Conservation (phyloP, 2,329 filamentous ascomycete genomes). For the Beauveria pseudobassiana region DNA sequence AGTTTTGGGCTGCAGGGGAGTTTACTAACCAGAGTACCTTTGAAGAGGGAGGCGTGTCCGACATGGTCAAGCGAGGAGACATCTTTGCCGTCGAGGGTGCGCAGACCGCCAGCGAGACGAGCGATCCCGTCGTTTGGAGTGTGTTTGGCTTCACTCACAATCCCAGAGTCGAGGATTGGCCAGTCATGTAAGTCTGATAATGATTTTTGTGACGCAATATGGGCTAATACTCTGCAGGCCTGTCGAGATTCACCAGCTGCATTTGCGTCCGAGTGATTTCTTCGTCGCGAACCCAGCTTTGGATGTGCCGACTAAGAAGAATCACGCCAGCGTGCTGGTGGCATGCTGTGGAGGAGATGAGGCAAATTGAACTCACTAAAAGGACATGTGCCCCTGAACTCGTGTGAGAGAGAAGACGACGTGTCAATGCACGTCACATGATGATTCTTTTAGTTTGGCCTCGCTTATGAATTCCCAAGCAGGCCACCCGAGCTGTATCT, state of each 20-base stretch:
- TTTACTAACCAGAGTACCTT: constrained; percentile 42
- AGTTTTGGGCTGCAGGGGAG: constrained; percentile 43
- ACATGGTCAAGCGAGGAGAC: constrained; percentile 39
- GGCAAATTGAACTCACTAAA: neutral
- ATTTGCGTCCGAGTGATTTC: constrained; percentile 37
- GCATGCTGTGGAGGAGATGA: constrained; percentile 22
- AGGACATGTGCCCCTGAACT: neutral
- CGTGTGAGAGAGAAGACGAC: neutral
- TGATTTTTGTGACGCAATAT: neutral
- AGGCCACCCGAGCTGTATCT: neutral
- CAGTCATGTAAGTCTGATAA: constrained; percentile 37
- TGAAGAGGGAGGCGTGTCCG: constrained; percentile 36
- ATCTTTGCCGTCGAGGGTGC: constrained; percentile 34
- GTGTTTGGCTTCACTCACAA: constrained; percentile 43
- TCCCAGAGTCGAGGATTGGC: constrained; percentile 42
- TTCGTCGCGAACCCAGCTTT: constrained; percentile 38
- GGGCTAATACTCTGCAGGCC: constrained; percentile 28
- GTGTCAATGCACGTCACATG: neutral
- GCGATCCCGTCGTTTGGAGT: constrained; percentile 36
- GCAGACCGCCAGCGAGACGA: constrained; percentile 14
- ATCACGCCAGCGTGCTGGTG: constrained; percentile 34
- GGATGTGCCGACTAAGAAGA: constrained; percentile 30
- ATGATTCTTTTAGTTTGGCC: neutral
- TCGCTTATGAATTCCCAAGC: too few species aligned
- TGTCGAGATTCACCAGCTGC: constrained; percentile 39